Evolutionary conservation across 2,329 filamentous ascomycete genomes (phyloP).

Genomic region (Exophiala sideris): DNA sequence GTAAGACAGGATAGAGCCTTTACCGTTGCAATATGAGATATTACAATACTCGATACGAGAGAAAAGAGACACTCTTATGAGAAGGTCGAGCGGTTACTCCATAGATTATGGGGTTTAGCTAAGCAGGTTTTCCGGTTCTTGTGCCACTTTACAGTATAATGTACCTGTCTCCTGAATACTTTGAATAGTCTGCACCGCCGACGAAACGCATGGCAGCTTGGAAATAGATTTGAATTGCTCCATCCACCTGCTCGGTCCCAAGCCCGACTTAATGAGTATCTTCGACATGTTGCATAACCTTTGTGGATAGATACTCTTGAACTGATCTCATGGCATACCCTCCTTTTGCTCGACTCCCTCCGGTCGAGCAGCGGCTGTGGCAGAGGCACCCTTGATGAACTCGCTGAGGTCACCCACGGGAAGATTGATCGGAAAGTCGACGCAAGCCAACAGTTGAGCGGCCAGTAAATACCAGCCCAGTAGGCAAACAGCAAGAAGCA

Average conservation of each 20-base stretch:
- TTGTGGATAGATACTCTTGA: too few relatives aligned
- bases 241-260: neutral
- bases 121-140: too few relatives aligned
- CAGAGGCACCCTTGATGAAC: neutral
- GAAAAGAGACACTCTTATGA: too few relatives aligned
- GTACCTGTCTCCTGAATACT: neutral
- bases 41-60: too few relatives aligned
- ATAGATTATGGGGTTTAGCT: too few relatives aligned
- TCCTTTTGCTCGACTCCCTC: neutral
- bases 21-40: too few relatives aligned
- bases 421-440: slow-evolving; percentile 56
- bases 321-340: too few relatives aligned
- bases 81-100: too few relatives aligned
- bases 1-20: too few relatives aligned
- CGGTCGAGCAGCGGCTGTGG: neutral
- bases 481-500: slow-evolving; percentile 46
- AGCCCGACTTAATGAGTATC: too few relatives aligned
- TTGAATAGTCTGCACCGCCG: neutral
- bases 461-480: slow-evolving; percentile 56
- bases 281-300: too few relatives aligned
- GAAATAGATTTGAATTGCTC: neutral
- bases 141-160: too few relatives aligned
- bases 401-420: slow-evolving; percentile 56
- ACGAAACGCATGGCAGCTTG: neutral
- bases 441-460: slow-evolving; percentile 50